Base-by-base conservation (phyloP, 2,329 filamentous ascomycete genomes). In the Colletotrichum spaethianum region DNA sequence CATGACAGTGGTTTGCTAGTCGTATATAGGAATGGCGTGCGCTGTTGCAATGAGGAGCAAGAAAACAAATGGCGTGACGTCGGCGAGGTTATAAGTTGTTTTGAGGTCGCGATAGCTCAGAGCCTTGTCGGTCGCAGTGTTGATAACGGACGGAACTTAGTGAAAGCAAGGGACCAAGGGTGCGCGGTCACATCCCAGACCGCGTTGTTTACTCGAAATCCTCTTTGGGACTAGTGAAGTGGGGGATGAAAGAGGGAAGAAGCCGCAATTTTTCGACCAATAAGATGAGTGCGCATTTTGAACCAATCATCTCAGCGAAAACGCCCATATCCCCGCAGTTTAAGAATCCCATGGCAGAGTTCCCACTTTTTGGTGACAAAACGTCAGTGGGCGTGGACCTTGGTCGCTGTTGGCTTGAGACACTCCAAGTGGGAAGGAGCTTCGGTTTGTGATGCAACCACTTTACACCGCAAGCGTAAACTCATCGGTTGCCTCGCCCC, bases 191-290 rank as follows among this genome's bases (percentile, higher is more conserved):
- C 50, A 72, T 63, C 60, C 40, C n/a, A 44, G 55, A 70, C 50
- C 69, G 74, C 75, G 71, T 75, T 85, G 83, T 85, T 85, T 85
- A 85, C 84, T 84, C 80, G 73, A 36, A 76, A 73, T 75, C 80
- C 77, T 70, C 44, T 79, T 82, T 74, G 31, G 77, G 82, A 72
- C 75, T 84, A 83, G 82, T 74, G n/a, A 28, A 31, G 63, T 60
- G 53, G 62, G 55, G 18, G 33, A n/a, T 38, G 33, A 40, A 36
- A 33, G 74, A 67, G 38, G 33, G 50, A 57, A 36, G 38, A 66
- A 50, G 28, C n/a, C 40, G 4, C 9, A 18, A 16, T 40, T 52
- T 52, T 56, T 36, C 40, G 33, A 26, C 62, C 61, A 73, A 67
- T 65, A 26, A 48, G 7, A 53, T 40, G 3, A 11, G 12, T 11